phyloP scores from a whole-genome alignment of 1,139 yeast species.

The Saccharomyces uvarum region DNA sequence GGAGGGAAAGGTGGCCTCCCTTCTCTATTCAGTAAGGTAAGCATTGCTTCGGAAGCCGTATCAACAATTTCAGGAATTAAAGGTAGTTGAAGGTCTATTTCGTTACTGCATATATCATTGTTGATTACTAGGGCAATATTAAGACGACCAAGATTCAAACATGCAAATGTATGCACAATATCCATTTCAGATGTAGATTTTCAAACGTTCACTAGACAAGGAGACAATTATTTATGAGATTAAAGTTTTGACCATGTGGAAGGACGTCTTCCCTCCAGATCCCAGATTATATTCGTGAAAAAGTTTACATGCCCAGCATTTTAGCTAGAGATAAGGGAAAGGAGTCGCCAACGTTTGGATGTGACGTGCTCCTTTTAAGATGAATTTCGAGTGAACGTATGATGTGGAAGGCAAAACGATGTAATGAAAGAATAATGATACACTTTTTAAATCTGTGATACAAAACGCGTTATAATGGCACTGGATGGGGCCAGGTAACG shows the following conservation, averaged over 20 bases:
- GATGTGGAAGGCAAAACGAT: not conserved
- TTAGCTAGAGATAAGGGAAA: not conserved
- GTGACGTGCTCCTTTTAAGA: not conserved
- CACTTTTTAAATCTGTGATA: not conserved
- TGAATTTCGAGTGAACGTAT: not conserved
- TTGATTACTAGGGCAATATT: not conserved
- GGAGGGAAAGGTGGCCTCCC: not conserved
- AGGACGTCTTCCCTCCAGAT: not conserved
- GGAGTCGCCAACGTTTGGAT: not conserved
- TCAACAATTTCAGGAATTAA: not conserved
- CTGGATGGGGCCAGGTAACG: not conserved
- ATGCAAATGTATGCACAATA: conserved; percentile 30
- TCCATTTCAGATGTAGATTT: not conserved
- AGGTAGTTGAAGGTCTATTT: conserved; percentile 1
- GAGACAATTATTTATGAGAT: not conserved
- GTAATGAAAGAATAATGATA: not conserved
- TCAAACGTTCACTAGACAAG: not conserved
- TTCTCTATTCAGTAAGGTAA: not conserved
- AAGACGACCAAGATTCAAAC: conserved; percentile 27
- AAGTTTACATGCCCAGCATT: not conserved
- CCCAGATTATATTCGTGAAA: not conserved
- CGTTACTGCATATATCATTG: not conserved
- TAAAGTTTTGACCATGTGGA: not conserved
- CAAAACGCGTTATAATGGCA: not conserved
- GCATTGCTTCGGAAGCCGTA: not conserved